Base-by-base conservation (phyloP, 352 stramenopile species). In the Phytophthora sansomeana region DNA sequence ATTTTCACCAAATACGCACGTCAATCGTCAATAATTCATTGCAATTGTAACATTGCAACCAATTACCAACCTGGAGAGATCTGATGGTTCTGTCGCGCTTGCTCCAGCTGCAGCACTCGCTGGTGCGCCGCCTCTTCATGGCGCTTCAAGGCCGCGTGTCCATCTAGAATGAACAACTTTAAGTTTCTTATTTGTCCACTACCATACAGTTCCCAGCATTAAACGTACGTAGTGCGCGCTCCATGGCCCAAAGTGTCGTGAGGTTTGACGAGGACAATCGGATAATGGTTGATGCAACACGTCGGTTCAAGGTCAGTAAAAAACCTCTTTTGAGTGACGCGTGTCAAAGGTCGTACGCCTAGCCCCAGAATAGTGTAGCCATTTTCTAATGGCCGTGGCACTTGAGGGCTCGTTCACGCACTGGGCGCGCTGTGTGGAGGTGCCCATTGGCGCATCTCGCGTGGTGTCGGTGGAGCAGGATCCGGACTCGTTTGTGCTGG, bases 351-450 rank as follows among this genome's bases (percentile, higher is more conserved):
- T n/a, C n/a, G n/a, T n/a, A n/a, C n/a, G n/a, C n/a, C n/a, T n/a
- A n/a, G n/a, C n/a, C n/a, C 11, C 35, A 38, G 35, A 38, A 10
- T n/a, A 32, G 44, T 63, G 52, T 54, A 56, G 26, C 55, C 55
- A 65, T 66, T 29, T 57, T 55, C 46, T 13, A 61, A 89, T 90
- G 83, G 80, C 79, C 9, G 13, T 36, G 41, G 80, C 73, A n/a
- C 86, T 89, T 69, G 84, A 93, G 72, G 73, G 83, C 30, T 84
- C 68, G 51, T 93, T 93, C 72, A 93, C 85, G 38, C 85, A 93
- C 68, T 93, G 82, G 85, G 85, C 82, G 60, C 82, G 82, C n/a
- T 85, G 67, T 67, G 80, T 93, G 24, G 80, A 91, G 39, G 76
- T 91, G n/a, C 33, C 68, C 14, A 85, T 83, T 54, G 73, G 62